Conservation (phyloP, 495 filamentous ascomycete species). For the Hyaloscypha bicolor region DNA sequence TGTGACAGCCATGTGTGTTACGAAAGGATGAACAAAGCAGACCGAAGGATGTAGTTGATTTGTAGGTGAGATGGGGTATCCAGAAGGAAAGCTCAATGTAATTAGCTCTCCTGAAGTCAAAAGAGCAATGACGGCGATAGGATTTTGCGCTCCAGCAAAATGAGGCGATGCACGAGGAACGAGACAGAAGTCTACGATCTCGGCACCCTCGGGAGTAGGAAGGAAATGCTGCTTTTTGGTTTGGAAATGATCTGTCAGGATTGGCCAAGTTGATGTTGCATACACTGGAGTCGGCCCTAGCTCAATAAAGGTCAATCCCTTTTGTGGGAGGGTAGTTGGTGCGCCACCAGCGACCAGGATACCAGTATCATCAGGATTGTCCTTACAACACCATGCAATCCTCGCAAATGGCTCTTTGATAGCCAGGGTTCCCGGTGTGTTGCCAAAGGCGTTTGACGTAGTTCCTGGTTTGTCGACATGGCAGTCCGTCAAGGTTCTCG, state of each 20-base stretch:
- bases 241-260: constrained; percentile 75
- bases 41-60: constrained; percentile 86
- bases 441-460: constrained; percentile 31
- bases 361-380: constrained; percentile 84
- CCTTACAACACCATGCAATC: constrained; percentile 86
- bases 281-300: constrained; percentile 88
- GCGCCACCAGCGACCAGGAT: constrained; percentile 84
- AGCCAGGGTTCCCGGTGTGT: constrained; percentile 47
- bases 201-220: constrained; percentile 66
- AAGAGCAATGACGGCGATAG: constrained; percentile 77
- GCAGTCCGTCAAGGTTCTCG: constrained; percentile 73
- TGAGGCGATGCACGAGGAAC: constrained; percentile 81
- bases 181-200: constrained; percentile 78
- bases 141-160: constrained; percentile 86
- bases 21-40: constrained; percentile 84
- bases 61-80: constrained; percentile 85
- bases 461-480: constrained; percentile 62
- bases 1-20: constrained; percentile 67
- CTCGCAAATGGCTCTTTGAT: constrained; percentile 71
- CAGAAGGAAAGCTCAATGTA: constrained; percentile 87
- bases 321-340: constrained; percentile 59
- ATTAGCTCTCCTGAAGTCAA: constrained; percentile 84
- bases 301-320: constrained; percentile 85
- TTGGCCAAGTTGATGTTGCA: constrained; percentile 84
- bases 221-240: constrained; percentile 69